These are phyloP conservation scores for Nannochloropsis oceanica DNA, from an alignment of 108 stramenopile genomes.

Conservation along the genomic window DNA sequence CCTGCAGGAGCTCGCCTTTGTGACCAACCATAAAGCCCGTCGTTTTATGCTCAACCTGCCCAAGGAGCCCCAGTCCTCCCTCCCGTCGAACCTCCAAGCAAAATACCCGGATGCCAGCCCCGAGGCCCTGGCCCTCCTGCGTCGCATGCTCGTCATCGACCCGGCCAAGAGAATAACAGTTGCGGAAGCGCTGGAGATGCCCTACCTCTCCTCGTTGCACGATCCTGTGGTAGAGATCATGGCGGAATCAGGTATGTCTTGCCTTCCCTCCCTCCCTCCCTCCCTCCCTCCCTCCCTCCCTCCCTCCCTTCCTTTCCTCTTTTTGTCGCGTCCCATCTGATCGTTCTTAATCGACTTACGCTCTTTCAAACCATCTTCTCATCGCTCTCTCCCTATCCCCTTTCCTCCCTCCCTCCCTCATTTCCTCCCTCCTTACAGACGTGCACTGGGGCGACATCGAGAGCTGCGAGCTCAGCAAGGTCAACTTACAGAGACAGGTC, in stretches of 20 bases:
- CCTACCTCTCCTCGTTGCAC: constrained; percentile 42
- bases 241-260: constrained; percentile 7
- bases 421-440: not conserved
- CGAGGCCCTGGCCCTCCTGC: constrained; percentile 65
- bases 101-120: constrained; percentile 27
- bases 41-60: constrained; percentile 38
- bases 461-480: constrained; percentile 27
- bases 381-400: too few relatives aligned
- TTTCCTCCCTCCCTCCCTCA: too few relatives aligned
- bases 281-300: too few relatives aligned
- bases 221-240: constrained; percentile 23
- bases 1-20: not conserved
- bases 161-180: constrained; percentile 71
- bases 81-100: constrained; percentile 1
- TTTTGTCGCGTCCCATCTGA: too few relatives aligned
- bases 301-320: too few relatives aligned
- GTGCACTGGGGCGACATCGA: constrained; percentile 28
- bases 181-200: constrained; percentile 58
- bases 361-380: too few relatives aligned
- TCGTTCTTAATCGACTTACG: too few relatives aligned
- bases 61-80: not conserved
- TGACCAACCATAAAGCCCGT: constrained; percentile 8
- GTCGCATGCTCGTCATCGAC: constrained; percentile 65
- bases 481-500: constrained; percentile 10
- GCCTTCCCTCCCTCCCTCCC: too few relatives aligned